Evolutionary conservation across 73 alveolate species (phyloP), one percentile per base, ranked within the genome.

Genomic region (Strombidium stylifer): DNA sequence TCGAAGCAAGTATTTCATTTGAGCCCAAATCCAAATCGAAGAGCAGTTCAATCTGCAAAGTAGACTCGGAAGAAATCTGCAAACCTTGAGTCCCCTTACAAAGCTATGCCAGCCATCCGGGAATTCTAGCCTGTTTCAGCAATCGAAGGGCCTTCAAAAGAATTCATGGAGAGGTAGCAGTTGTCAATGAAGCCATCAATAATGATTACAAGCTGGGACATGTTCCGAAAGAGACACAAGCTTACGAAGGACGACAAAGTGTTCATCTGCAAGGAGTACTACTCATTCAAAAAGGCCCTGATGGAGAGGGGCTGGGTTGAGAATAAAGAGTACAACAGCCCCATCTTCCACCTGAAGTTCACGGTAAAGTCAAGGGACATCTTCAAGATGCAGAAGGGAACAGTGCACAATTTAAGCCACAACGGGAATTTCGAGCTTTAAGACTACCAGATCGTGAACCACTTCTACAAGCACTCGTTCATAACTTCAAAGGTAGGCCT

Each of bases 221-320:
- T 40, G 20, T 87, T 76, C 84, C 58, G 69, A 41, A 87, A 87
- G 76, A 82, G 82, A 42, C 15, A 59, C 64, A 60, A 60, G 41
- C 46, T 87, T 1, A 54, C 55, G 12, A 59, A 73, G n/a, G 76
- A 82, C 39, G 64, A 70, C 0, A 82, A 76, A 45, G 80, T 87
- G 30, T 96, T 84, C 67, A 57, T 88, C 21, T 77, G 93, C 12
- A 97, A 97, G 15, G 98, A 96, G 14, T 91, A 85, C 79, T 78
- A 73, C 3, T 88, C 94, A 40, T 54, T 96, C 24, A 48, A 68
- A 34, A 70, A 82, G 72, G 93, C 98, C 0, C 71, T 96, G 36
- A 42, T 46, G 11, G 77, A 87, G 39, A 74, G 99, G 75, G 98
- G 99, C 28, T 96, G 99, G 98, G 77, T 71, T 31, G 97, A 88